Evolutionary conservation across 192 early-diverging fungal genomes (phyloP).

Genomic region (Rhizoclosmatium globosum): DNA sequence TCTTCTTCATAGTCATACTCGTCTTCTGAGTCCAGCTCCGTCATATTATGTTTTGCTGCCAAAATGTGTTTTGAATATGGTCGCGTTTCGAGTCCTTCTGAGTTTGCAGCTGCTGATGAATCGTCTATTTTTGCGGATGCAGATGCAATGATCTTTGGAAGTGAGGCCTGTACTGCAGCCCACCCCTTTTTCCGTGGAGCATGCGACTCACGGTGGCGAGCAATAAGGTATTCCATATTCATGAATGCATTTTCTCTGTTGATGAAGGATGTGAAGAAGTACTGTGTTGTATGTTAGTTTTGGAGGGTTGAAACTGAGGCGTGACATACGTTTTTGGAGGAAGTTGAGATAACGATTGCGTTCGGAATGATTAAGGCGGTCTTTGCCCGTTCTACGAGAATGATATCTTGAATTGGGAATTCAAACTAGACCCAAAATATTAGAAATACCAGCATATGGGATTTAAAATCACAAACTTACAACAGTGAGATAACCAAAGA

Average conservation of each 20-base stretch:
- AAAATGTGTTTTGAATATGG: too few relatives aligned
- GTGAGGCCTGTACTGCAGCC: too few relatives aligned
- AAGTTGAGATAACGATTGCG: conserved; percentile 26
- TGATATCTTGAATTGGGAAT: conserved; percentile 37
- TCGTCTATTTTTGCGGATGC: too few relatives aligned
- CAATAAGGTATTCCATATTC: conserved; percentile 39
- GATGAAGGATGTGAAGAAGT: conserved; percentile 41
- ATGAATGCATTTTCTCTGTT: conserved; percentile 35
- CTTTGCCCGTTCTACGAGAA: conserved; percentile 33
- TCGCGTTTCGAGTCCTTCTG: too few relatives aligned
- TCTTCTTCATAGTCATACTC: too few relatives aligned
- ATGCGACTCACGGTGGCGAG: conserved; percentile 20
- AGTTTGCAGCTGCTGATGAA: too few relatives aligned
- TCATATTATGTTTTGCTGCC: too few relatives aligned
- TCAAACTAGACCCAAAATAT: conserved; percentile 25
- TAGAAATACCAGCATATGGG: conserved; percentile 4
- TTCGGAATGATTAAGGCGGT: conserved; percentile 38
- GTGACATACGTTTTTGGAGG: conserved; percentile 17
- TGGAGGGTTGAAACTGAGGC: conserved; percentile 1
- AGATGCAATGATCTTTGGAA: too few relatives aligned
- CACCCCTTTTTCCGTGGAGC: too few relatives aligned
- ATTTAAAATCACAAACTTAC: conserved; percentile 7
- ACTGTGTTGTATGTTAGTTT: conserved; percentile 10
- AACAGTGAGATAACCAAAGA: conserved; percentile 31
- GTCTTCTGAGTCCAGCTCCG: too few relatives aligned